Evolutionary conservation across 73 alveolate genomes (phyloP), one percentile per base, ranked within the genome.

Genomic region (Paramecium biaurelia): DNA sequence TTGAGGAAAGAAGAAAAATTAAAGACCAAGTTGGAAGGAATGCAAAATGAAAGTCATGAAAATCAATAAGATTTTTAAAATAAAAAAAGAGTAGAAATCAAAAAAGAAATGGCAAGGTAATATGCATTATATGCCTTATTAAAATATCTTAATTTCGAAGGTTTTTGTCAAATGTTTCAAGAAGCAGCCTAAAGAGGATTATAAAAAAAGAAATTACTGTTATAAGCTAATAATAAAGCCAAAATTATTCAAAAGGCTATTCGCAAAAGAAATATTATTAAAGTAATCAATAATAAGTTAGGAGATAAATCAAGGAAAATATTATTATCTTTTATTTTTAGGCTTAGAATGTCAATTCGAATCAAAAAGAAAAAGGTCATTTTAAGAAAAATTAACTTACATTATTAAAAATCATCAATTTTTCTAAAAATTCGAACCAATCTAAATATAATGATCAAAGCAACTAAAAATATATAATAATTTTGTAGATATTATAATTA

Each of bases 251-350:
- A 74, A 74, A 74, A 74, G 7, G 59, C 87, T 10, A 37, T 74
- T 41, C 37, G 87, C 1, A 74, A 37, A 74, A 74, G 87, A 74
- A 74, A 74, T 74, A 41, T 74, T n/a, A 74, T 74, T 28, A 74
- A 74, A 41, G 37, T 12, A 12, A 74, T 74, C 12, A 74, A 74
- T 12, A 41, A 41, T 7, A 37, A 23, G 8, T 18, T 74, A 21
- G 59, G 59, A 37, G 0, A 2, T 32, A 74, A 41, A 74, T 37
- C 57, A 34, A 74, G 26, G 11, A 74, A 74, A 18, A 37, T 74
- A 41, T 23, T 74, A 5, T 35, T 74, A 37, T 34, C 67, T 11
- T 74, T 74, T 37, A 74, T 74, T 15, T 74, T 74, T 74, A 74
- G 59, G n/a, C 15, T 74, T 1, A 74, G 87, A 37, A 34, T 74